Conservation (phyloP, 1,284 basidiomycete species). For the Rhodotorula sp. region DNA sequence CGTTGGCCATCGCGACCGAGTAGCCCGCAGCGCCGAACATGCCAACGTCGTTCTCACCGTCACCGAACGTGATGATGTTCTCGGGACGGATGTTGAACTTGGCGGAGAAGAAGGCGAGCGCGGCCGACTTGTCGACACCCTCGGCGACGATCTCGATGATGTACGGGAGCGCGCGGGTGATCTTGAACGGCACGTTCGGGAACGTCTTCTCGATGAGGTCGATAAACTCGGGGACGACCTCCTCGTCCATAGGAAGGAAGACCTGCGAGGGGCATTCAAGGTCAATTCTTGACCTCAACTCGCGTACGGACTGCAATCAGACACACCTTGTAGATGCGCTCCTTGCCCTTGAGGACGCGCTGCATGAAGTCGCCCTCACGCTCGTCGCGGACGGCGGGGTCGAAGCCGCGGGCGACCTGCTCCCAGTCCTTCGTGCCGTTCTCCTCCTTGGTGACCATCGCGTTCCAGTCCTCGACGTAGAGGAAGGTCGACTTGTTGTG, state of each 20-base stretch:
- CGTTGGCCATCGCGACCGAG: conserved; percentile 42
- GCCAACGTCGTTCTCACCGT: conserved; percentile 43
- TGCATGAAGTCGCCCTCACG: conserved; percentile 42
- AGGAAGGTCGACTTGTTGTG: conserved; percentile 46
- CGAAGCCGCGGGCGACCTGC: conserved; percentile 42
- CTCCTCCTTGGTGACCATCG: conserved; percentile 44
- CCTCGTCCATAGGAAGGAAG: conserved; percentile 45
- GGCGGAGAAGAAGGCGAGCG: conserved; percentile 43
- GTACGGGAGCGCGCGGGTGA: conserved; percentile 44
- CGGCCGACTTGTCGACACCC: conserved; percentile 44
- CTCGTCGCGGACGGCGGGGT: conserved; percentile 41
- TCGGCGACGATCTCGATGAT: conserved; percentile 44
- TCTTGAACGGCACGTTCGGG: conserved; percentile 42
- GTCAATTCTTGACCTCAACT: neutral
- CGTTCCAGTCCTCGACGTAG: conserved; percentile 44
- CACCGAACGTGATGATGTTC: conserved; percentile 43
- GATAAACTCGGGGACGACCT: conserved; percentile 41
- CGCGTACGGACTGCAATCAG: neutral
- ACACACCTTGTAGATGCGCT: conserved; percentile 38
- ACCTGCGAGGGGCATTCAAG: conserved; percentile 21
- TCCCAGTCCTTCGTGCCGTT: conserved; percentile 44
- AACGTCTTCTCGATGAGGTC: conserved; percentile 39
- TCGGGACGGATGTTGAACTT: conserved; percentile 40
- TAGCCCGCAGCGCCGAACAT: conserved; percentile 42
- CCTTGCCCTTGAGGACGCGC: conserved; percentile 35